Conservation (phyloP, 345 rosid species). For the Salix suchowensis region DNA sequence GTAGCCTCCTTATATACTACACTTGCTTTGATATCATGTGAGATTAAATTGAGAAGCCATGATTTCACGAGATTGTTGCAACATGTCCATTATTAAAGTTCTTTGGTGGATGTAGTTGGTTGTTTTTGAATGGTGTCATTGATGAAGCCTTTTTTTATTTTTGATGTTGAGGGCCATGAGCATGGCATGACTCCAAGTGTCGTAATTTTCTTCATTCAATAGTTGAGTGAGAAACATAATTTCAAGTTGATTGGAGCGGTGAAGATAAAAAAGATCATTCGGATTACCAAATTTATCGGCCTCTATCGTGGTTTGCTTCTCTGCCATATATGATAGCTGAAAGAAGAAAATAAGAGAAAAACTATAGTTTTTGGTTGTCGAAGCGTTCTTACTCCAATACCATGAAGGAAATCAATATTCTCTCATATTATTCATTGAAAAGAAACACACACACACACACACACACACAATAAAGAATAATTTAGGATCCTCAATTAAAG, state of each 20-base stretch:
- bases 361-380: too few relatives aligned
- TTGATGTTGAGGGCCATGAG: slow-evolving; percentile 8
- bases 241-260: neutral
- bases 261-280: neutral
- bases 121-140: neutral
- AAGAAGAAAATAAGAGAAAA: too few relatives aligned
- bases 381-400: too few relatives aligned
- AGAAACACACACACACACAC: too few relatives aligned
- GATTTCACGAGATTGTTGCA: neutral
- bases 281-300: neutral
- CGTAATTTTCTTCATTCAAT: slow-evolving; percentile 9
- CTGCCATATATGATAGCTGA: too few relatives aligned
- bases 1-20: neutral
- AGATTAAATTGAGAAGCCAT: slow-evolving; percentile 7
- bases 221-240: neutral
- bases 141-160: neutral
- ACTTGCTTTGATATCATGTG: slow-evolving; percentile 11
- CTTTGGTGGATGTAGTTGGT: neutral
- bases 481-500: too few relatives aligned
- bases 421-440: too few relatives aligned
- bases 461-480: too few relatives aligned
- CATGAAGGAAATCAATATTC: too few relatives aligned
- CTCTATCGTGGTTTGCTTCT: neutral
- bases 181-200: neutral
- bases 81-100: neutral